These are phyloP conservation scores for Verbena officinalis DNA, from an alignment of 257 asterid genomes.

Conservation along the genomic window DNA sequence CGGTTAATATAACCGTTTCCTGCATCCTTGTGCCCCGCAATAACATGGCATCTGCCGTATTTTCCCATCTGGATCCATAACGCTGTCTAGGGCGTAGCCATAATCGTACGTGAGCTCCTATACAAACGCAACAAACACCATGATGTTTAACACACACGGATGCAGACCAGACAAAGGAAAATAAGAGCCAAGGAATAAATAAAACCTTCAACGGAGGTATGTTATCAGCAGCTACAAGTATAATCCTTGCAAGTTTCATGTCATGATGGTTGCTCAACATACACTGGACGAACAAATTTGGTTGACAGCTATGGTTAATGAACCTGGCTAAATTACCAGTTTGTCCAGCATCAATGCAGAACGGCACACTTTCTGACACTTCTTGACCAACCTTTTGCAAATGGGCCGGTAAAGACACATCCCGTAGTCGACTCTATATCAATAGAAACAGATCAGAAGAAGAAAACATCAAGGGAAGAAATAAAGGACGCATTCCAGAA, in stretches of 20 bases:
- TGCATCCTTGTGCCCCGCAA: conserved; percentile 76
- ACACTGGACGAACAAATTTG: conserved; percentile 87
- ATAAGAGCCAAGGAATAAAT: neutral
- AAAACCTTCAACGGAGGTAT: conserved; percentile 83
- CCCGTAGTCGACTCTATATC: conserved; percentile 76
- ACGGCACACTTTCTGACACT: conserved; percentile 57
- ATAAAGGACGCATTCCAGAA: neutral
- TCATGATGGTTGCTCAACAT: conserved; percentile 73
- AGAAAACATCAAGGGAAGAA: neutral
- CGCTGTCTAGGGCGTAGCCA: conserved; percentile 75
- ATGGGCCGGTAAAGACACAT: conserved; percentile 63
- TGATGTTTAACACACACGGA: neutral
- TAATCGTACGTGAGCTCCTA: conserved; percentile 87
- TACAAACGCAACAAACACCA: conserved; percentile 23
- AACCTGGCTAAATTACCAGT: conserved; percentile 75
- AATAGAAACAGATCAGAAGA: conserved; percentile 17
- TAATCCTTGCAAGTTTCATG: conserved; percentile 59
- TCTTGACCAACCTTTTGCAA: conserved; percentile 47
- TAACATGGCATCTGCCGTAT: conserved; percentile 53
- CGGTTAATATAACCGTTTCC: conserved; percentile 58
- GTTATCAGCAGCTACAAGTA: conserved; percentile 82
- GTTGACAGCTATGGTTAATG: conserved; percentile 88
- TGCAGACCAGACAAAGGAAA: neutral
- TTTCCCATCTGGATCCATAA: conserved; percentile 65
- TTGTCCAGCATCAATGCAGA: conserved; percentile 80